These are phyloP conservation scores for Taphrina pruni DNA, from an alignment of 1,139 yeast species.

Conservation along the genomic window DNA sequence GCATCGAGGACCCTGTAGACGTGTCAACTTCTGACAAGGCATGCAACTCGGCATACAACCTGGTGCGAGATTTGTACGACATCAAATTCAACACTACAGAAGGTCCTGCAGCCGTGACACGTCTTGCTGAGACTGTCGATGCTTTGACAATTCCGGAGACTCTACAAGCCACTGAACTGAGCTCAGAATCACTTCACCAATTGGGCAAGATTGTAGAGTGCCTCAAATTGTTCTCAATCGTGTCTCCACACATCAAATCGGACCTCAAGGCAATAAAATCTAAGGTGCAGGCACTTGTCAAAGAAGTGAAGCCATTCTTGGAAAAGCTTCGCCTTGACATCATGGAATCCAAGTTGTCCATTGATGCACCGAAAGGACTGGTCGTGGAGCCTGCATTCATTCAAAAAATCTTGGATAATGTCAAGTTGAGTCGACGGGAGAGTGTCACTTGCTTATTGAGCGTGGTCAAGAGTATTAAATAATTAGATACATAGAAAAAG, in stretches of 20 bases:
- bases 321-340: constrained; percentile 4
- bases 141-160: background rate
- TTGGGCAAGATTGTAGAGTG: background rate
- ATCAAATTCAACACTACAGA: background rate
- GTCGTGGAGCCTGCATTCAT: constrained; percentile 1
- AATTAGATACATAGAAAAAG: background rate
- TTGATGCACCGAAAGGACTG: background rate
- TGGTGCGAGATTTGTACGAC: constrained; percentile 5
- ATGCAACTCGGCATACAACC: background rate
- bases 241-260: background rate
- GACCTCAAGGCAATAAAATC: background rate
- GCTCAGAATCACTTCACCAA: background rate
- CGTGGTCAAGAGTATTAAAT: constrained; percentile 19
- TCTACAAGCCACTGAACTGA: background rate
- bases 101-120: background rate
- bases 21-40: background rate
- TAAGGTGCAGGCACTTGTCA: background rate
- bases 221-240: constrained; percentile 6
- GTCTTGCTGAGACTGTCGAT: background rate
- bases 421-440: constrained; percentile 7
- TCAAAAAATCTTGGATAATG: background rate
- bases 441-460: constrained; percentile 21
- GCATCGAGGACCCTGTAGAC: background rate
- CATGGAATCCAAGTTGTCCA: background rate
- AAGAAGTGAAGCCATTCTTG: background rate